A percentile compares a stretch with the other conserved stretches of the same genome.
phyloP scores from a whole-genome alignment of 495 filamentous ascomycete genomes.

The Cercophora samala region DNA sequence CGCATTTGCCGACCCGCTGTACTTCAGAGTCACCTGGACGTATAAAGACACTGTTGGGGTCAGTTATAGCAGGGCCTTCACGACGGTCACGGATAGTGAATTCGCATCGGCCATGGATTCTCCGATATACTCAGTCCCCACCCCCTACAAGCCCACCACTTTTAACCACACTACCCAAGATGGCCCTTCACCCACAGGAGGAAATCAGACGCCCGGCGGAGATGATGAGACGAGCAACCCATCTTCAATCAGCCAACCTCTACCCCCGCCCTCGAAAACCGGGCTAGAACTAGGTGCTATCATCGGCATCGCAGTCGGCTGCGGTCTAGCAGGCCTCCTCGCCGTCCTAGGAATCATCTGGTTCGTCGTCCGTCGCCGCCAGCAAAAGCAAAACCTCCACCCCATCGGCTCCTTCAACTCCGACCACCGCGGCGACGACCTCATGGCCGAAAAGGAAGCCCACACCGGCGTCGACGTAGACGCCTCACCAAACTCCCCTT shows the following conservation, averaged over 20 bases:
- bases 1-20: constrained; percentile 1
- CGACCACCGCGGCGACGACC: constrained; percentile 28
- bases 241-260: not conserved
- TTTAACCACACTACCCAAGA: too few species aligned
- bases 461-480: constrained; percentile 30
- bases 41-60: not conserved
- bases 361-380: constrained; percentile 36
- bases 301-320: constrained; percentile 44
- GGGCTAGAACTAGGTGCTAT: constrained; percentile 38
- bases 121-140: not conserved
- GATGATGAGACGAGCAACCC: not conserved
- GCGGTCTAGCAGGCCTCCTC: constrained; percentile 33
- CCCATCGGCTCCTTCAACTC: constrained; percentile 21
- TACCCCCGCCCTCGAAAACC: not conserved
- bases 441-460: constrained; percentile 45
- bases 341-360: constrained; percentile 34
- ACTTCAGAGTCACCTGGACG: constrained; percentile 23
- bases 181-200: too few species aligned
- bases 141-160: not conserved
- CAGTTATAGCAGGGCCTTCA: constrained; percentile 25
- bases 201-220: too few species aligned
- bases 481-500: constrained; percentile 33
- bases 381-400: constrained; percentile 16
- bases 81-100: not conserved
- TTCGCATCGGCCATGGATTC: too few species aligned